Evolutionary conservation across 495 filamentous ascomycete genomes (phyloP).

Genomic region (Acidomyces sp.): DNA sequence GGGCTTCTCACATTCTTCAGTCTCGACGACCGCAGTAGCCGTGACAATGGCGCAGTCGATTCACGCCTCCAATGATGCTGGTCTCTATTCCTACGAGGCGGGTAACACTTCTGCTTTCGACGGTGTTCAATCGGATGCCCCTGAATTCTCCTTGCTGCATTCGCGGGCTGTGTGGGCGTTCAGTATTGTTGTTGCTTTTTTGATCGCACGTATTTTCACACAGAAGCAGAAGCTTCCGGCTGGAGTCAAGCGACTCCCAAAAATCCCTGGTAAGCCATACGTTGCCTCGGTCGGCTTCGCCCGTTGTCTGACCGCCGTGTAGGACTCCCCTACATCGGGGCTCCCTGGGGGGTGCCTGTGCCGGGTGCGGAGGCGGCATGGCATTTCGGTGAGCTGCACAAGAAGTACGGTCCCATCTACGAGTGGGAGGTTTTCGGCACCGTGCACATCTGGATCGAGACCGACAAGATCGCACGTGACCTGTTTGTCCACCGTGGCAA

Average conservation of each 20-base stretch:
- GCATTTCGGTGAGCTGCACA: constrained; percentile 3
- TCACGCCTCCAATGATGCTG: neutral
- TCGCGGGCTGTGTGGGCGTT: constrained; percentile 3
- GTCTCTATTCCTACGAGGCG: constrained; percentile 1
- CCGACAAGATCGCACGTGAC: constrained; percentile 5
- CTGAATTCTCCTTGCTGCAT: neutral
- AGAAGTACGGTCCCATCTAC: constrained; percentile 8
- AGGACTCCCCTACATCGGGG: constrained; percentile 6
- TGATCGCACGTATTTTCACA: neutral
- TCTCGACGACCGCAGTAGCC: neutral
- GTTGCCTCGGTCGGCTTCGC: too few species aligned
- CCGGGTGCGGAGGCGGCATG: constrained; percentile 4
- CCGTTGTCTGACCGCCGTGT: too few species aligned
- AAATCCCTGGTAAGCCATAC: neutral
- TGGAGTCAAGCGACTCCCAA: neutral
- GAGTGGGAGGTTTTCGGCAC: constrained; percentile 3
- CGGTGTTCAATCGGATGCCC: neutral
- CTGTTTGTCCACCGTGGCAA: constrained; percentile 3
- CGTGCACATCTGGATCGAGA: constrained; percentile 5
- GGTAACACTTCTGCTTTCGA: neutral
- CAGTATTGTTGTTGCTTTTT: neutral
- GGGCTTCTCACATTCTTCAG: neutral
- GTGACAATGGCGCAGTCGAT: constrained; percentile 3
- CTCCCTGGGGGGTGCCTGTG: constrained; percentile 5
- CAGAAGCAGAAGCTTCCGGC: constrained; percentile 5